Percentiles rank a stretch among this genome's conserved stretches.
Conservation (phyloP, 2,329 filamentous ascomycete genomes). For the Sporothrix schenckii region DNA sequence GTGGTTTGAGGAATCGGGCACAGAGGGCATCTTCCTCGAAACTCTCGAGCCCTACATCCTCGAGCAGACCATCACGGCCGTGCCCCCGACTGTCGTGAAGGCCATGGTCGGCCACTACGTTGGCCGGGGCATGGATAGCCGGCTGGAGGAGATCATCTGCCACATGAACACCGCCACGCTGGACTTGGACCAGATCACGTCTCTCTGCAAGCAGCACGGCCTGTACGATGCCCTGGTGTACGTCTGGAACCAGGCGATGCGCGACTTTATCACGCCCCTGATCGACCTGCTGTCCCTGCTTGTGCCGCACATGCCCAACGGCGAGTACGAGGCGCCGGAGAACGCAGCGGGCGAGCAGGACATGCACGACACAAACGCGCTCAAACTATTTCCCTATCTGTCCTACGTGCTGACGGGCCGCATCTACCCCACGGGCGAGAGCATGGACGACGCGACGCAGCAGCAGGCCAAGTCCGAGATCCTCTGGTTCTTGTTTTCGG, state of each 20-base stretch:
- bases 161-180: conserved; percentile 87
- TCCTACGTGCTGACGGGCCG: conserved; percentile 89
- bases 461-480: conserved; percentile 80
- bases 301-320: conserved; percentile 58
- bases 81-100: conserved; percentile 85
- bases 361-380: conserved; percentile 68
- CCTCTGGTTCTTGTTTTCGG: conserved; percentile 92
- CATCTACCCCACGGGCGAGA: conserved; percentile 83
- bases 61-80: conserved; percentile 69
- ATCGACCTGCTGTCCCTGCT: conserved; percentile 78
- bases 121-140: conserved; percentile 70
- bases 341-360: conserved; percentile 62
- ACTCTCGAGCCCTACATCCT: conserved; percentile 86
- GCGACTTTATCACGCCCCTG: conserved; percentile 87
- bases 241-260: conserved; percentile 90
- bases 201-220: conserved; percentile 85
- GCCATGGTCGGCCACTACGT: conserved; percentile 82
- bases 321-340: conserved; percentile 48
- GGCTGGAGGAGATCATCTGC: conserved; percentile 92
- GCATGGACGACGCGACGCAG: conserved; percentile 72
- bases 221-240: conserved; percentile 96
- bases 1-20: conserved; percentile 78
- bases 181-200: conserved; percentile 90
- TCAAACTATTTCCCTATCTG: conserved; percentile 93
- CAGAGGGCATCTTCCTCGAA: conserved; percentile 79